These are phyloP conservation scores for Phaeosphaeriaceae sp. DNA, from an alignment of 2,329 filamentous ascomycete species.

Conservation along the genomic window DNA sequence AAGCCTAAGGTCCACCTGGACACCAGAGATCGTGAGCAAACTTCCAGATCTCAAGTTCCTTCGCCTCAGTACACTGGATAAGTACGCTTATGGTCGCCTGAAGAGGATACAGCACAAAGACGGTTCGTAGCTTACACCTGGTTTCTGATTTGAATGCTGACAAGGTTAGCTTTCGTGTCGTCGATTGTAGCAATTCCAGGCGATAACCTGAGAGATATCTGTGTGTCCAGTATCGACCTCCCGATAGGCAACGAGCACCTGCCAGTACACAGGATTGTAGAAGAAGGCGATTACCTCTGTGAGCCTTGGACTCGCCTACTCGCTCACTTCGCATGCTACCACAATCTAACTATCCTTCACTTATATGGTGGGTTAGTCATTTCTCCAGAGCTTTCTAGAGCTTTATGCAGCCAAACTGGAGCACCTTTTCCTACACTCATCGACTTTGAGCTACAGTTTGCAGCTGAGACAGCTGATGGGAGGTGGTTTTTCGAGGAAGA, in stretches of 20 bases:
- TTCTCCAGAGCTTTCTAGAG: conserved; percentile 8
- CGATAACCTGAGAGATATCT: conserved; percentile 1
- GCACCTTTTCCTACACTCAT: conserved; percentile 9
- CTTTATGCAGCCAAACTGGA: conserved; percentile 1
- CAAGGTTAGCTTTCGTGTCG: background rate
- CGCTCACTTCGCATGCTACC: conserved; percentile 4
- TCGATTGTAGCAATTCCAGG: background rate
- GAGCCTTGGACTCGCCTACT: conserved; percentile 7
- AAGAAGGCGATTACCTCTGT: background rate
- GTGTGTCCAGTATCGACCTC: background rate
- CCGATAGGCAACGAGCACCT: conserved; percentile 1
- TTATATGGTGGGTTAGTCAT: conserved; percentile 6
- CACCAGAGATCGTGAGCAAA: background rate
- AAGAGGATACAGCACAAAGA: background rate
- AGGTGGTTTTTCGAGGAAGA: conserved; percentile 13
- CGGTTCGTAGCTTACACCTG: background rate
- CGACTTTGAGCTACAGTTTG: conserved; percentile 12
- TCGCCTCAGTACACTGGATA: background rate
- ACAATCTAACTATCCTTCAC: conserved; percentile 1
- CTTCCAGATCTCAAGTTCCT: conserved; percentile 1
- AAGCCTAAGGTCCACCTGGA: conserved; percentile 1
- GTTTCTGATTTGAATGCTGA: background rate
- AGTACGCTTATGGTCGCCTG: background rate
- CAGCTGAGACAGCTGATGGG: conserved; percentile 16
- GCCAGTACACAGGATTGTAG: conserved; percentile 5